Base-by-base conservation (phyloP, 345 rosid genomes). In the Combretum micranthum region DNA sequence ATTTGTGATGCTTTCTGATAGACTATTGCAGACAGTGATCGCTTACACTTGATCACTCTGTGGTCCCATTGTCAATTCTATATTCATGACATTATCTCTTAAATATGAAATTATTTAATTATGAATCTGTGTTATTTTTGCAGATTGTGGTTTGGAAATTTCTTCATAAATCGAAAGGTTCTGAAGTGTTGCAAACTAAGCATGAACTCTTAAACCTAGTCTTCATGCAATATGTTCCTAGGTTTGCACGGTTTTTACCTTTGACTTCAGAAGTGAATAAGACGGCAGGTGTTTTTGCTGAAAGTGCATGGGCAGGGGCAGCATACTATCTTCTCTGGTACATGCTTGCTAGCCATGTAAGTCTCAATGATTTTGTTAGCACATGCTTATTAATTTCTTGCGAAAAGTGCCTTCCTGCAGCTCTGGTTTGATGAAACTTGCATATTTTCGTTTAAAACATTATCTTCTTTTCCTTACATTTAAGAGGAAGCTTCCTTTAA, bases 281-380 rank as follows among this genome's bases (percentile, higher is more conserved):
- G 77, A 71, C 86, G 15, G 88, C 90, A 0, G 97, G 95, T 42
- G 91, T 71, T 47, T 87, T 90, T 25, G 97, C 90, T 44, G 95
- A 90, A 44, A 80, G 93, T 23, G 95, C 90, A 50, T 78, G 82
- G 85, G 77, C 80, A 45, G 93, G 93, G 57, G 95, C 93, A 20
- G 93, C 93, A 8, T 87, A 90, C 70, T 90, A 90, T 61, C 75
- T 90, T 48, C 87, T 90, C 4, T 90, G 97, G 93, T 90, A 87
- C 77, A 44, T 90, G 79, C 87, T 87, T 57, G 83, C 90, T 17
- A 85, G 97, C 60, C 97, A 90, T 71, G 97, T 86, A 70, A 79
- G 97, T 65, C 10, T n/a, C 44, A 59, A 20, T 16, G n/a, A 23
- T 18, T 44, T 7, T 18, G 11, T 17, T 52, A 42, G 18, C 25